Evolutionary conservation across 768 basidiomycete species (phyloP).

Genomic region (Lentinula boryana): DNA sequence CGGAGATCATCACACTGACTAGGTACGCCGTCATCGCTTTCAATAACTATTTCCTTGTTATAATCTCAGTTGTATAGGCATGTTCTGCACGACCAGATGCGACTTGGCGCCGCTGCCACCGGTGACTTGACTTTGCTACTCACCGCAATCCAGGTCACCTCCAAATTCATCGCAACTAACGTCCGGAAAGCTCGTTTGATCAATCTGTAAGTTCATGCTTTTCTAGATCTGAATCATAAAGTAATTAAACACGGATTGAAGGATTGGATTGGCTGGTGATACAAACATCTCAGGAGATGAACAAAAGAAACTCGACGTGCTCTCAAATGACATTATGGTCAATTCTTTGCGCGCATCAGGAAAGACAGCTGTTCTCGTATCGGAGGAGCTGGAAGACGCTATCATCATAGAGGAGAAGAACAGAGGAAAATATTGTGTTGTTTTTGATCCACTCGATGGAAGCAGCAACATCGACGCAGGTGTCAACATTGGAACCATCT

Average conservation of each 20-base stretch:
- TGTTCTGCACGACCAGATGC: conserved; percentile 81
- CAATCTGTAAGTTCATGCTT: conserved; percentile 67
- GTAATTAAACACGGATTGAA: conserved; percentile 22
- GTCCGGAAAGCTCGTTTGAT: conserved; percentile 96
- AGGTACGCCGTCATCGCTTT: conserved; percentile 44
- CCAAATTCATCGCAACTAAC: conserved; percentile 97
- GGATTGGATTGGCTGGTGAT: conserved; percentile 95
- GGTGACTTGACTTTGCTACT: conserved; percentile 94
- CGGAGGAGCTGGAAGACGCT: conserved; percentile 91
- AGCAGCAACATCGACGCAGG: conserved; percentile 98
- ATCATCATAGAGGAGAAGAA: conserved; percentile 80
- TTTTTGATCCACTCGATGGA: conserved; percentile 96
- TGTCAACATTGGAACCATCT: conserved; percentile 97
- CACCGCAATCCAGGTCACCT: conserved; percentile 92
- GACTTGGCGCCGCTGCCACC: conserved; percentile 75
- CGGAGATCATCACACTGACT: conserved; percentile 90
- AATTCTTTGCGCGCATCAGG: conserved; percentile 95
- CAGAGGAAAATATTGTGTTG: conserved; percentile 92
- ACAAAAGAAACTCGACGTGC: conserved; percentile 98
- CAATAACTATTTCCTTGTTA: neutral
- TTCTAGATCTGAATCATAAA: neutral
- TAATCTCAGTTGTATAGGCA: conserved; percentile 46
- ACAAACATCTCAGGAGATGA: conserved; percentile 98
- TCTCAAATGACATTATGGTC: conserved; percentile 99
- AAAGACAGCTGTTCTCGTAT: conserved; percentile 94